Evolutionary conservation across 768 basidiomycete genomes (phyloP), one percentile per base, ranked within the genome.

Genomic region (Lentinus tigrinus): DNA sequence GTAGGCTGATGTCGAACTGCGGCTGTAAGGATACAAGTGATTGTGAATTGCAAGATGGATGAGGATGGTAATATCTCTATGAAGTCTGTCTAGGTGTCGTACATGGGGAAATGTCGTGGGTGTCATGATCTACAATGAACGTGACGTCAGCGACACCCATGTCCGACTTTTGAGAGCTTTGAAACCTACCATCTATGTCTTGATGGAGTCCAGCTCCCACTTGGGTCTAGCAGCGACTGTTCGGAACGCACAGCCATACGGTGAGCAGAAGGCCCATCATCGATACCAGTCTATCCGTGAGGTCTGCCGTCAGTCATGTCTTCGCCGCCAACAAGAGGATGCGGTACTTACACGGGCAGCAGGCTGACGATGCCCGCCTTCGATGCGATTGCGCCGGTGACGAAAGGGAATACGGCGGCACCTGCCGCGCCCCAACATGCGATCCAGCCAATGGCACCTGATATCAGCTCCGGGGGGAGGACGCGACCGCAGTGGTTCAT

Each of bases 351-450:
- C 81, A 83, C 60, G 9, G 83, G 83, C 53, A 80, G 78, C 39
- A 82, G 63, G 47, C 73, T 73, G 58, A 64, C 63, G 42, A 80
- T 80, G 27, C 81, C 81, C 24, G 70, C 67, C 42, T 63, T 74
- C 14, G 71, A 69, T 19, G 80, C 74, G 39, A 82, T 67, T 0
- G 69, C 73, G 36, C 82, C 83, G 1, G 79, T 79, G 61, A 81
- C 69, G 65, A 83, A 84, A 5, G 82, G 83, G 10, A 82, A 61
- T 11, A 76, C 68, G 1, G 82, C 81, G 19, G 78, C 79, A 10
- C 83, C 83, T 3, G 78, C 74, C 38, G 77, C 74, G 0, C 81
- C 84, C 46, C 81, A 72, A 8, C 78, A 80, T 0, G 80, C 74
- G 44, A 83, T 77, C 80, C 81, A 84, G 14, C 81, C 79, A 19